Base-by-base conservation (phyloP, 768 basidiomycete genomes). In the Asterophora parasitica region DNA sequence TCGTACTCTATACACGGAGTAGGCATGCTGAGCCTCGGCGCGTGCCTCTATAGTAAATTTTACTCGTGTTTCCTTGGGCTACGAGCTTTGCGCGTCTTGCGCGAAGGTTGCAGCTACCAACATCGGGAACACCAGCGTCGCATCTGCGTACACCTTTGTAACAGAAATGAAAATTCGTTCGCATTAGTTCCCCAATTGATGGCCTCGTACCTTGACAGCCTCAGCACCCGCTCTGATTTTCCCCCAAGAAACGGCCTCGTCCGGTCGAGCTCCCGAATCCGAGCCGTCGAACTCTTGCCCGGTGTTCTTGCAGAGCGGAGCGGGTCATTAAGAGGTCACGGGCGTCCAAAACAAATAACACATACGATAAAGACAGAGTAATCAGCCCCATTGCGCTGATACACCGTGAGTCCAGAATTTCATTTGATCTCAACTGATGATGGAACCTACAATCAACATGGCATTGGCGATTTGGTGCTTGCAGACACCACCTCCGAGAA, bases 391-490 rank as follows among this genome's bases (percentile, higher is more conserved):
- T 99, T 99, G 27, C 96, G 82, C 96, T 97, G 61, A 17, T 23
- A 50, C 37, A 13, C 15, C 15, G 49, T 54, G 17, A 53, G 44
- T 32, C 28, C 32, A 55, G 19, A 35, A 16, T 7, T 43, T 31
- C 6, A 48, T 43, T 17, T 28, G 13, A 47, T 49, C 27, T 26
- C 31, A 20, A 34, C 23, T 6, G 23, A 23, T 6, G 17, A 37
- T 28, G 36, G 15, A 46, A 51, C 79, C 67, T 66, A 97, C 95
- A 61, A 99, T 96, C 17, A 99, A 73, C 96, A 99, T 97, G 1
- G 95, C 93, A 61, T 99, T 99, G n/a, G 95, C 95, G 48, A 99
- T 96, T 62, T 99, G 96, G 63, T 99, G 96, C 65, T 99, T 99
- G 72, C 94, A 98, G 8, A 99, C 93, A 1, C 96, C 96, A 2